Percentiles rank a stretch among this genome's conserved stretches.
phyloP scores from a whole-genome alignment of 1,284 basidiomycete species.

The Lignosus rhinocerotis region DNA sequence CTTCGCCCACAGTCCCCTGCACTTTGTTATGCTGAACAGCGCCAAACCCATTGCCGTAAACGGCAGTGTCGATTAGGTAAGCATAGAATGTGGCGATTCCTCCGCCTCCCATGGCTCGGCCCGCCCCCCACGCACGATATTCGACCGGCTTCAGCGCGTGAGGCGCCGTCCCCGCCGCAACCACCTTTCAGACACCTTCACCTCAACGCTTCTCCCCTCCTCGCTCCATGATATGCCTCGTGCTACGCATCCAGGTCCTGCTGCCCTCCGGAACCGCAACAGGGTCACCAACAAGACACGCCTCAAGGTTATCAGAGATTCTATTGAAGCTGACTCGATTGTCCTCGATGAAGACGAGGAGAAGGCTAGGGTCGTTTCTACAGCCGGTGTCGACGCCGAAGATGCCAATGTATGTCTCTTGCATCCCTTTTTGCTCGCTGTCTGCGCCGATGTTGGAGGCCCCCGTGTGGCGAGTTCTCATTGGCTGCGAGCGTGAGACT shows the following conservation, averaged over 20 bases:
- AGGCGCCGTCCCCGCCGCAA: conserved; percentile 29
- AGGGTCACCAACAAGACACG: conserved; percentile 91
- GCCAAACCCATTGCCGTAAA: conserved; percentile 1
- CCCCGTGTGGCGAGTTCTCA: conserved; percentile 45
- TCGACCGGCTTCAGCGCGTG: conserved; percentile 27
- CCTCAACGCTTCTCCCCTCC: conserved; percentile 23
- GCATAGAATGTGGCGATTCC: conserved; percentile 13
- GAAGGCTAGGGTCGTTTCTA: conserved; percentile 65
- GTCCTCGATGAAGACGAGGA: conserved; percentile 83
- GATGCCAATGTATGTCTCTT: conserved; percentile 78
- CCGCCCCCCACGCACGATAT: conserved; percentile 23
- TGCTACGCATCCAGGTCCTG: conserved; percentile 69
- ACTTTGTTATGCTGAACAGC: not conserved
- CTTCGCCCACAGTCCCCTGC: not conserved
- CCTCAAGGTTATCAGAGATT: conserved; percentile 78
- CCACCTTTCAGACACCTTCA: conserved; percentile 23
- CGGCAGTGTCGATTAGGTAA: conserved; percentile 17
- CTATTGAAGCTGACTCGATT: conserved; percentile 80
- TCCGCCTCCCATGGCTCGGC: conserved; percentile 22
- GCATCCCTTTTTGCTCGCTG: conserved; percentile 36
- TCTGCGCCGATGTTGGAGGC: conserved; percentile 45
- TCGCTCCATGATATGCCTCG: conserved; percentile 78
- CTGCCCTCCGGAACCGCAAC: conserved; percentile 79
- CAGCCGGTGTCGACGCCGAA: conserved; percentile 80
- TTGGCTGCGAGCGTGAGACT: conserved; percentile 49